Conservation (phyloP, 306 rosid species). For the Gillenia trifoliata region DNA sequence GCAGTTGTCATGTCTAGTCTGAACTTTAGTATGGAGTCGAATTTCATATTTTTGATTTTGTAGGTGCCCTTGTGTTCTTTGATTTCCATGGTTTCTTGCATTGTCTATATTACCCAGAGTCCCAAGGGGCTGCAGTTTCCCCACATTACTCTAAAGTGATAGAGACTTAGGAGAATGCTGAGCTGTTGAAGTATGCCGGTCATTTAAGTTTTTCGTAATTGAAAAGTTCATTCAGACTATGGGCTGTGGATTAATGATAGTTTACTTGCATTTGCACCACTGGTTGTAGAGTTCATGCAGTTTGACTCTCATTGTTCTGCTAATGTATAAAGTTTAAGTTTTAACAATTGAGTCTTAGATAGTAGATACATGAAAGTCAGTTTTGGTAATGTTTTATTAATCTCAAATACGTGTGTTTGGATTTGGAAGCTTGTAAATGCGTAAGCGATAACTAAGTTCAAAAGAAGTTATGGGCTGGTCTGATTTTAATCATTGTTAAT, state of each 20-base stretch:
- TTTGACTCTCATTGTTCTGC: no score
- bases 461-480: not conserved
- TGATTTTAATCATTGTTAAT: not conserved
- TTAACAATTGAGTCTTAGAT: no score
- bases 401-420: not conserved
- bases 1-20: not conserved
- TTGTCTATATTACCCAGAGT: constrained; percentile 25
- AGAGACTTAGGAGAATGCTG: constrained; percentile 34
- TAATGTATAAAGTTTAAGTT: no score
- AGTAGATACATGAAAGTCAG: no score
- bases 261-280: not conserved
- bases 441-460: not conserved
- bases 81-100: constrained; percentile 27
- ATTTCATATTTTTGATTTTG: not conserved
- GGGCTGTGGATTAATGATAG: not conserved
- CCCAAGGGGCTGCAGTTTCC: constrained; percentile 47
- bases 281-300: not conserved
- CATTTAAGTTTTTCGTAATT: not conserved
- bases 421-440: not conserved
- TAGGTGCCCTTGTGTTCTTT: constrained; percentile 17
- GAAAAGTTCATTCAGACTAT: not conserved
- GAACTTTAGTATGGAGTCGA: no score
- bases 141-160: constrained; percentile 13
- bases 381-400: no score
- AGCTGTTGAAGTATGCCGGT: constrained; percentile 42